phyloP scores from a whole-genome alignment of 2,329 filamentous ascomycete species.

The Immersiporthe knoxdaviesiana region DNA sequence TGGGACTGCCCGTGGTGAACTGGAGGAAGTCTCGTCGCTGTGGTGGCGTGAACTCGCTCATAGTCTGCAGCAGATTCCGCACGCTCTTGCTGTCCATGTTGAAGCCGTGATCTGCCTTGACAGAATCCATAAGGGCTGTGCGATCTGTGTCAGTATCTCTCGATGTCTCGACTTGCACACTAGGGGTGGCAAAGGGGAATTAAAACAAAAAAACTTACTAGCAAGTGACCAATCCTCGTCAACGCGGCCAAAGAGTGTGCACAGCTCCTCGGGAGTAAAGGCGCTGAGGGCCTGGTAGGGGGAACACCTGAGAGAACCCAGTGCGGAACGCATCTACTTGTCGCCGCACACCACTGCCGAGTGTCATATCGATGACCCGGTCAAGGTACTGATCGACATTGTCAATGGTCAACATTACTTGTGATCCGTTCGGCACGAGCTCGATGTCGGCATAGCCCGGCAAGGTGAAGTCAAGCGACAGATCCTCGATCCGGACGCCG shows the following conservation, averaged over 20 bases:
- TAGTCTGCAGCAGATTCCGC: slow-evolving; percentile 87
- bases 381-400: slow-evolving; percentile 92
- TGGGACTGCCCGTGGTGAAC: slow-evolving; percentile 96
- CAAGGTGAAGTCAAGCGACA: slow-evolving; percentile 91
- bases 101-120: slow-evolving; percentile 98
- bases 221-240: slow-evolving; percentile 98
- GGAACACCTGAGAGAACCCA: slow-evolving; percentile 95
- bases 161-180: too few species aligned
- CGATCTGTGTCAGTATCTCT: slow-evolving; percentile 34
- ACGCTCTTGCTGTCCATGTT: slow-evolving; percentile 98
- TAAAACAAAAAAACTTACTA: slow-evolving; percentile 70
- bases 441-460: slow-evolving; percentile 90
- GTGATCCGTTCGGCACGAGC: slow-evolving; percentile 73
- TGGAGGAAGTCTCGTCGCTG: slow-evolving; percentile 93
- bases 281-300: slow-evolving; percentile 88
- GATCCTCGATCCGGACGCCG: slow-evolving; percentile 74
- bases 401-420: slow-evolving; percentile 79
- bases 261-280: slow-evolving; percentile 93
- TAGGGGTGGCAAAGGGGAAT: background rate
- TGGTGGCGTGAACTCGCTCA: slow-evolving; percentile 79
- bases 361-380: slow-evolving; percentile 85
- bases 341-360: slow-evolving; percentile 83
- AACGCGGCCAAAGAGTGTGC: slow-evolving; percentile 88
- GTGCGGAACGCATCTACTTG: slow-evolving; percentile 90
- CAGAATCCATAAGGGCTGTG: slow-evolving; percentile 94